These are phyloP conservation scores for Phytophthora sansomeana DNA, from an alignment of 352 stramenopile genomes.

Conservation along the genomic window DNA sequence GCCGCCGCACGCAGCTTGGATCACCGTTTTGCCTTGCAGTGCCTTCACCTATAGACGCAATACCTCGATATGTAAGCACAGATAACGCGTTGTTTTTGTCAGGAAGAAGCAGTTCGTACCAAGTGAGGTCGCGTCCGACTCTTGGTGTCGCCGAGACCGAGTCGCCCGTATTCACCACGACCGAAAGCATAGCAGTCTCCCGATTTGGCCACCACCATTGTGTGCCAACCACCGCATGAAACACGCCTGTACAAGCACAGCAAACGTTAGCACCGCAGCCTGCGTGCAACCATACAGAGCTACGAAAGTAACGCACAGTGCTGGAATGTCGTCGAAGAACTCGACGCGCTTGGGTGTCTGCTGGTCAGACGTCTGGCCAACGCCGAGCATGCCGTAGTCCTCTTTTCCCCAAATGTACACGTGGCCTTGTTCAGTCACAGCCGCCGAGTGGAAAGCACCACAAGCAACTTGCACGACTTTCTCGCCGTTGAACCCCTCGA, in stretches of 20 bases:
- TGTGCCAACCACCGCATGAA: slow-evolving; percentile 88
- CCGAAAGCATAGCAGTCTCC: slow-evolving; percentile 82
- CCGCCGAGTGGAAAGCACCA: slow-evolving; percentile 84
- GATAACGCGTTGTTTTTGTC: neutral
- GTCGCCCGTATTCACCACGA: slow-evolving; percentile 80
- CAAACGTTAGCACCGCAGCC: slow-evolving; percentile 7
- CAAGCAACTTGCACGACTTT: slow-evolving; percentile 85
- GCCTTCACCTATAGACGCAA: slow-evolving; percentile 56
- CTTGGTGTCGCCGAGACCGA: slow-evolving; percentile 86
- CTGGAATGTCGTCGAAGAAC: slow-evolving; percentile 75
- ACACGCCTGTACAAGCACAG: slow-evolving; percentile 54
- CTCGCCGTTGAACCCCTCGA: slow-evolving; percentile 74
- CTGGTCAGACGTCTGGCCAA: slow-evolving; percentile 79
- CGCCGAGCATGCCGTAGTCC: slow-evolving; percentile 88
- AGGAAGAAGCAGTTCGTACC: slow-evolving; percentile 32
- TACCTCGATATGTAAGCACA: slow-evolving; percentile 15
- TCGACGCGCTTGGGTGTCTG: slow-evolving; percentile 64
- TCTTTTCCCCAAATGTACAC: slow-evolving; percentile 90
- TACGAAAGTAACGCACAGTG: slow-evolving; percentile 52
- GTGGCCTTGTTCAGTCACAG: slow-evolving; percentile 68
- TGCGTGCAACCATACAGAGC: slow-evolving; percentile 7
- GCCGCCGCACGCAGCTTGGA: slow-evolving; percentile 79
- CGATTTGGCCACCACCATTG: slow-evolving; percentile 75
- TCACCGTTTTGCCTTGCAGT: slow-evolving; percentile 63
- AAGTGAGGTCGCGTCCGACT: slow-evolving; percentile 72